Percentiles rank a stretch among this genome's conserved stretches.
phyloP scores from a whole-genome alignment of 805 yeast species.

The Candida glaebosa region DNA sequence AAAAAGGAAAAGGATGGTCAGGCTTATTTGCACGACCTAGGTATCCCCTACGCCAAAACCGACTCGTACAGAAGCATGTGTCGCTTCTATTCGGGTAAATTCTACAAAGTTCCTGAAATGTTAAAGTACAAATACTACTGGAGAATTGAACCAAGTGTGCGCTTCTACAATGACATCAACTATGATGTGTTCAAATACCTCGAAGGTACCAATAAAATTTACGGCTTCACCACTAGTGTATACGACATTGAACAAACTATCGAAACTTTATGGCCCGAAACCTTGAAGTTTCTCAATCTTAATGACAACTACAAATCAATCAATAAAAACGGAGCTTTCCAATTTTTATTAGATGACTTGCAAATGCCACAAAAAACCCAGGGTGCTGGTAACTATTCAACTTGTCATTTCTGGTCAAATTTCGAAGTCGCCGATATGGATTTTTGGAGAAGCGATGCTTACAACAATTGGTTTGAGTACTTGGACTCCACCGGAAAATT shows the following conservation, averaged over 20 bases:
- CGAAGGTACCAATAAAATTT: slow-evolving; percentile 72
- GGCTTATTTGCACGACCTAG: slow-evolving; percentile 48
- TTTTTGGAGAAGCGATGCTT: slow-evolving; percentile 74
- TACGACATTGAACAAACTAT: slow-evolving; percentile 83
- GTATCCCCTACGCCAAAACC: slow-evolving; percentile 71
- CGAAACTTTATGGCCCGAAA: slow-evolving; percentile 77
- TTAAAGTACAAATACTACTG: slow-evolving; percentile 85
- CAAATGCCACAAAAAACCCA: slow-evolving; percentile 1
- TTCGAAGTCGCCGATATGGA: slow-evolving; percentile 76
- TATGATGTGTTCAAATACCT: slow-evolving; percentile 84
- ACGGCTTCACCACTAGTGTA: slow-evolving; percentile 83
- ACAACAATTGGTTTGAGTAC: slow-evolving; percentile 63
- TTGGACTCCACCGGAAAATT: slow-evolving; percentile 86
- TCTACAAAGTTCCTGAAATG: slow-evolving; percentile 73
- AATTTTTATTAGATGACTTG: slow-evolving; percentile 62
- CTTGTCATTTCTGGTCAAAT: slow-evolving; percentile 91
- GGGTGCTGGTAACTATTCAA: slow-evolving; percentile 64
- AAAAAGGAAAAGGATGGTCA: slow-evolving; percentile 66
- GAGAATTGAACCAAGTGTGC: slow-evolving; percentile 90
- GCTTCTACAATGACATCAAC: slow-evolving; percentile 76
- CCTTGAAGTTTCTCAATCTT: slow-evolving; percentile 60
- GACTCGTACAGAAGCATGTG: slow-evolving; percentile 90
- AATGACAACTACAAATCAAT: slow-evolving; percentile 51
- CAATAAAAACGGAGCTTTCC: slow-evolving; percentile 61
- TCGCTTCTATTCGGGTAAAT: slow-evolving; percentile 86